Evolutionary conservation across 176 grass and related monocot genomes (phyloP).

Genomic region (Oryza longistaminata): DNA sequence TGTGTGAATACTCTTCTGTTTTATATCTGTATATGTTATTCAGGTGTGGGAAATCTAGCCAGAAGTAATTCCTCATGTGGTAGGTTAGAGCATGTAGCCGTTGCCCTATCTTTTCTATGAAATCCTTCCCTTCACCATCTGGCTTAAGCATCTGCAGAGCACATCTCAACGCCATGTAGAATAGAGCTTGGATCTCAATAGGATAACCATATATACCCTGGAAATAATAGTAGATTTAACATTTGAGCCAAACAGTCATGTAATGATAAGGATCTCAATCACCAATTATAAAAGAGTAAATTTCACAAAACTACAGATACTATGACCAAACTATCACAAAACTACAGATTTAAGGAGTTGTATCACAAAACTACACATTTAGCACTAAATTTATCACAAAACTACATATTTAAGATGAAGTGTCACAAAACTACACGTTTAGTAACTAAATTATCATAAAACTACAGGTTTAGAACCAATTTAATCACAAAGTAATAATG

Average conservation of each 20-base stretch:
- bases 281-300: neutral
- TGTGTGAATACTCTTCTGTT: constrained; percentile 95
- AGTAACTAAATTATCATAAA: too few relatives aligned
- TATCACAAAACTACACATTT: too few relatives aligned
- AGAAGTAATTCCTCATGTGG: constrained; percentile 96
- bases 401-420: too few relatives aligned
- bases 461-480: too few relatives aligned
- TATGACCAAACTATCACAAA: too few relatives aligned
- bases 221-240: constrained; percentile 4
- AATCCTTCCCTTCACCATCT: constrained; percentile 77
- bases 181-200: constrained; percentile 92
- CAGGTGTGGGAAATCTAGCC: constrained; percentile 85
- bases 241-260: neutral
- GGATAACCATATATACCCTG: constrained; percentile 98
- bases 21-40: constrained; percentile 97
- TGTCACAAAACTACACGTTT: too few relatives aligned
- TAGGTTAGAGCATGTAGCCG: constrained; percentile 81
- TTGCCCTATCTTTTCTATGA: constrained; percentile 82
- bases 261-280: too few relatives aligned
- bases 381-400: too few relatives aligned
- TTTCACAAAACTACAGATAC: too few relatives aligned
- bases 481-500: too few relatives aligned
- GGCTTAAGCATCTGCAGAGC: constrained; percentile 77
- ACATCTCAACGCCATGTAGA: constrained; percentile 92
- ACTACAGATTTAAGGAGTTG: too few relatives aligned